Percentiles rank a stretch among this genome's conserved stretches.
These are phyloP conservation scores for Pluteus cervinus DNA, from an alignment of 768 basidiomycete species.

Conservation along the genomic window DNA sequence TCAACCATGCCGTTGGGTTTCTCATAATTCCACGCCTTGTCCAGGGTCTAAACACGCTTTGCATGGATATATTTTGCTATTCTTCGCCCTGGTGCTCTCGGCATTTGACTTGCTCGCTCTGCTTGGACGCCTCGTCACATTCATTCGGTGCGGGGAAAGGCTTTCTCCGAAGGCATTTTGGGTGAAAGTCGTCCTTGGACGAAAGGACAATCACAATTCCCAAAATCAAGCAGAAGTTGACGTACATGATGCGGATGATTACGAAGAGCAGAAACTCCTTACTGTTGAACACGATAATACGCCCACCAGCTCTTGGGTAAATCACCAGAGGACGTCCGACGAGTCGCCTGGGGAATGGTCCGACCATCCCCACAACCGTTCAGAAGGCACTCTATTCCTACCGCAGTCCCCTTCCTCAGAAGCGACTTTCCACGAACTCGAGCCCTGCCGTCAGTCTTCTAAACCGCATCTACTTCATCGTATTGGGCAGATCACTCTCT, in stretches of 20 bases:
- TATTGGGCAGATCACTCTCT: constrained; percentile 43
- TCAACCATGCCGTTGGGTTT: neutral
- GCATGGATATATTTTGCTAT: constrained; percentile 50
- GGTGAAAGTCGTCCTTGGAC: constrained; percentile 49
- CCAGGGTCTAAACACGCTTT: constrained; percentile 49
- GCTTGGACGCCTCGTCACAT: constrained; percentile 45
- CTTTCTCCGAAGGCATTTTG: constrained; percentile 48
- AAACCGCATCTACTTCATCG: constrained; percentile 26
- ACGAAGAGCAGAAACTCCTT: constrained; percentile 44
- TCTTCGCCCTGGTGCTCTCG: constrained; percentile 31
- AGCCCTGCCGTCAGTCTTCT: constrained; percentile 12
- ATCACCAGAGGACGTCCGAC: too few species aligned
- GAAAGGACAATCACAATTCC: constrained; percentile 24
- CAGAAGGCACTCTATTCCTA: constrained; percentile 62
- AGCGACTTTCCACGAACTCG: constrained; percentile 39
- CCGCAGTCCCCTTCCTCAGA: too few species aligned
- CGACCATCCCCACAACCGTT: constrained; percentile 41
- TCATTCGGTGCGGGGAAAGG: constrained; percentile 34
- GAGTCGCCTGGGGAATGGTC: too few species aligned
- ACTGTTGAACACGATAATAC: too few species aligned
- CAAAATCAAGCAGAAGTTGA: constrained; percentile 30
- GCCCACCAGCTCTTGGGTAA: too few species aligned
- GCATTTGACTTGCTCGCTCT: constrained; percentile 47
- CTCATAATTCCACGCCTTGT: neutral
- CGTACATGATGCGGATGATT: constrained; percentile 48